Evolutionary conservation across 306 rosid species (phyloP).

Genomic region (Sophora flavescens): DNA sequence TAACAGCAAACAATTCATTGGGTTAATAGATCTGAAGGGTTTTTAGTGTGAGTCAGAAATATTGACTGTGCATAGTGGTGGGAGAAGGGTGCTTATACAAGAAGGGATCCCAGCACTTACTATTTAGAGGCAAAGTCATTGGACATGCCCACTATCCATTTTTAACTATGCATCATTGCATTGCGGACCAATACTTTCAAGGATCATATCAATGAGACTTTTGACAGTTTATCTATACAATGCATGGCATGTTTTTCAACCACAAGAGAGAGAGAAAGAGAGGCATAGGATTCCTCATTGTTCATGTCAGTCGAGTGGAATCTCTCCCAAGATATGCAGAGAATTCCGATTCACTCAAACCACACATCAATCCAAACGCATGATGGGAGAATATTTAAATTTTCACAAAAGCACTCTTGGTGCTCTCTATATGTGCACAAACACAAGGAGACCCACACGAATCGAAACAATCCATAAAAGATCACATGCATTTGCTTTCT

Average conservation of each 20-base stretch:
- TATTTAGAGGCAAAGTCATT: slow-evolving; percentile 31
- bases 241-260: slow-evolving; percentile 28
- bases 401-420: slow-evolving; percentile 5
- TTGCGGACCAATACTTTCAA: not conserved
- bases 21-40: slow-evolving; percentile 3
- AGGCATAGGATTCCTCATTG: slow-evolving; percentile 47
- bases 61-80: not conserved
- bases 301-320: slow-evolving; percentile 46
- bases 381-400: slow-evolving; percentile 15
- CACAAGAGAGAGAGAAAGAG: slow-evolving; percentile 5
- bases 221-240: slow-evolving; percentile 36
- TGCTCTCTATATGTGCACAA: slow-evolving; percentile 10
- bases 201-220: slow-evolving; percentile 36
- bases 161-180: not conserved
- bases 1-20: not conserved
- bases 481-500: slow-evolving; percentile 33
- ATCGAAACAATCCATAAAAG: not conserved
- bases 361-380: slow-evolving; percentile 42
- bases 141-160: slow-evolving; percentile 24
- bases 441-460: slow-evolving; percentile 28
- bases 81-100: not conserved
- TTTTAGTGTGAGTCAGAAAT: slow-evolving; percentile 36
- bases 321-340: slow-evolving; percentile 34
- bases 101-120: not conserved
- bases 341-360: slow-evolving; percentile 37